Evolutionary conservation across 1,284 basidiomycete genomes (phyloP).

Genomic region (Violaceomyces palustris): DNA sequence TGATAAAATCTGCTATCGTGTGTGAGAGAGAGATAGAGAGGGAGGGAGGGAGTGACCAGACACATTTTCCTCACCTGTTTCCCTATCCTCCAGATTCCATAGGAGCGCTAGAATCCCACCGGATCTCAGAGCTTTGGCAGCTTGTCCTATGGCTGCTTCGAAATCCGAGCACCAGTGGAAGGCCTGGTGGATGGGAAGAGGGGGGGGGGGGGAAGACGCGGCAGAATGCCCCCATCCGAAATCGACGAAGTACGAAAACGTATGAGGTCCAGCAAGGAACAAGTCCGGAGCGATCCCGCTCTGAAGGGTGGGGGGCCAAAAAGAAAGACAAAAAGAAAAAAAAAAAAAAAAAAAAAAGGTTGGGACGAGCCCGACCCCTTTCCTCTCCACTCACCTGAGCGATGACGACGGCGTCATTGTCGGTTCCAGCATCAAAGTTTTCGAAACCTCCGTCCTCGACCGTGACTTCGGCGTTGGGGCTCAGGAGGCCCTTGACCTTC

Average conservation of each 20-base stretch:
- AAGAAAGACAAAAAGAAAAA: too few species aligned
- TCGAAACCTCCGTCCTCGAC: slow-evolving; percentile 41
- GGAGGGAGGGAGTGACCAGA: too few species aligned
- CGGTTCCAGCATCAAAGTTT: slow-evolving; percentile 19
- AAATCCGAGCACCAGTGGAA: slow-evolving; percentile 49
- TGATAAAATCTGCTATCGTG: too few species aligned
- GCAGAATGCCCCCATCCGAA: neutral
- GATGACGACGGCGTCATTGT: slow-evolving; percentile 37
- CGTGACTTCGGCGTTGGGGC: slow-evolving; percentile 11
- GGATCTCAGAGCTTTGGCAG: slow-evolving; percentile 23
- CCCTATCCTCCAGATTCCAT: slow-evolving; percentile 49
- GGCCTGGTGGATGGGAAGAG: slow-evolving; percentile 5
- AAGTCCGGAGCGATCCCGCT: too few species aligned
- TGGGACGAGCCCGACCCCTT: too few species aligned
- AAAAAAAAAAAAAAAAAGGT: neutral
- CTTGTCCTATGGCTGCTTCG: slow-evolving; percentile 21
- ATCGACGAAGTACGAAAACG: neutral
- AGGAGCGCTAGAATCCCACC: slow-evolving; percentile 40
- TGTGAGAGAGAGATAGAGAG: too few species aligned
- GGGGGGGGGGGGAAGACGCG: neutral
- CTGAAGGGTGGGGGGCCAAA: too few species aligned
- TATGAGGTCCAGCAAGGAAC: too few species aligned
- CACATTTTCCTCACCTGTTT: slow-evolving; percentile 28
- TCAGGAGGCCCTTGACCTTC: slow-evolving; percentile 18
- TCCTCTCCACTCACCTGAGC: slow-evolving; percentile 20